A percentile compares a stretch with the other conserved stretches of the same genome.
These are phyloP conservation scores for Ramaria rubella DNA, from an alignment of 768 basidiomycete genomes.

Conservation along the genomic window DNA sequence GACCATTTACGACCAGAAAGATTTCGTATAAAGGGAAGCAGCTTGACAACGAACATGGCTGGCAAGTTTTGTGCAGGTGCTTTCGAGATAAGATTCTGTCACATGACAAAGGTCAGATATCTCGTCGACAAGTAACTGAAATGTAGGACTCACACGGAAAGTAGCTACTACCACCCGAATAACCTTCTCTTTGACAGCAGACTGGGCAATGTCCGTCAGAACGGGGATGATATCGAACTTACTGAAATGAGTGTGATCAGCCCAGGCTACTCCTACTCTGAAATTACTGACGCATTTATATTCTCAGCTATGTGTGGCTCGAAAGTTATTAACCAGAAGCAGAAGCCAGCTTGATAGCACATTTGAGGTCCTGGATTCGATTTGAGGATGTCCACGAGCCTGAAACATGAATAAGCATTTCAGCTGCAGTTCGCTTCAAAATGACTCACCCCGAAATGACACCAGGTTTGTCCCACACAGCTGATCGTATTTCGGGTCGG, in stretches of 20 bases:
- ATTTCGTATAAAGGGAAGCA: slow-evolving; percentile 83
- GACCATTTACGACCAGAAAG: slow-evolving; percentile 82
- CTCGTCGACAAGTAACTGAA: background rate
- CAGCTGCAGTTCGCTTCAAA: background rate
- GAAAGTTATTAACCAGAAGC: slow-evolving; percentile 91
- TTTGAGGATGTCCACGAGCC: slow-evolving; percentile 78
- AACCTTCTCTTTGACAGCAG: slow-evolving; percentile 94
- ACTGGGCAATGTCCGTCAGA: slow-evolving; percentile 76
- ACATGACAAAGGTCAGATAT: background rate
- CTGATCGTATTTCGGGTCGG: slow-evolving; percentile 69
- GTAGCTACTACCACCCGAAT: slow-evolving; percentile 90
- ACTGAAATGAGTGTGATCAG: slow-evolving; percentile 35
- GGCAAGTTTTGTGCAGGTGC: slow-evolving; percentile 86
- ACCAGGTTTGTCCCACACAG: slow-evolving; percentile 70
- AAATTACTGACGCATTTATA: slow-evolving; percentile 69
- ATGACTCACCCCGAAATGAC: slow-evolving; percentile 58
- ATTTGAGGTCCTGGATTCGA: slow-evolving; percentile 84
- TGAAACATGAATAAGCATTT: slow-evolving; percentile 24
- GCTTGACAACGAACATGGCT: slow-evolving; percentile 83
- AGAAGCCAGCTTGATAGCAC: slow-evolving; percentile 90
- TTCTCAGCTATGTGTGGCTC: slow-evolving; percentile 79
- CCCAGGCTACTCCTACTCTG: slow-evolving; percentile 1
- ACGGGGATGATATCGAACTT: slow-evolving; percentile 86
- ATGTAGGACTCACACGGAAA: slow-evolving; percentile 53
- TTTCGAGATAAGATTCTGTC: slow-evolving; percentile 81